Conservation (phyloP, 106 monocot genomes). For the Triglochin maritima region DNA sequence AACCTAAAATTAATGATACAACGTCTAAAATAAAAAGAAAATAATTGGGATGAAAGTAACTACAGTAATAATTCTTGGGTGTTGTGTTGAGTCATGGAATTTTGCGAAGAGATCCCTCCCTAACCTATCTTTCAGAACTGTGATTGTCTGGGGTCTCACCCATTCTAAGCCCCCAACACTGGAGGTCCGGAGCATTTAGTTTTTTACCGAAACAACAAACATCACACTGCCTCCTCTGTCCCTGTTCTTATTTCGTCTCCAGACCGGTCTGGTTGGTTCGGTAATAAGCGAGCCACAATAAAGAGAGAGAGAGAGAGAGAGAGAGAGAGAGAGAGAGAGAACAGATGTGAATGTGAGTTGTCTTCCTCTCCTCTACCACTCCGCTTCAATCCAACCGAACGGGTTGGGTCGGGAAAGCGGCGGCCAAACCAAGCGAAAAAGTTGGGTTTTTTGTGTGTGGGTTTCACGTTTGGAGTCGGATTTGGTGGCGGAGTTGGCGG, state of each 20-base stretch:
- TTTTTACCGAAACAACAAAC: no score
- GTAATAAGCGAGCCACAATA: slow-evolving; percentile 7
- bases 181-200: no score
- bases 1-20: no score
- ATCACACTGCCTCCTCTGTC: not conserved
- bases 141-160: no score
- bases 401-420: not conserved
- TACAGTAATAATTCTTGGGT: no score
- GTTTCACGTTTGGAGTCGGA: not conserved
- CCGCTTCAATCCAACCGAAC: not conserved
- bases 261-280: slow-evolving; percentile 2
- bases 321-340: not conserved
- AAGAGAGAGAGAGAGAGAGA: slow-evolving; percentile 2
- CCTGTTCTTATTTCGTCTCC: not conserved
- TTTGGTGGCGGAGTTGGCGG: not conserved
- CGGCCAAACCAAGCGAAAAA: no score
- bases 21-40: no score
- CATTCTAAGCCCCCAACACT: no score
- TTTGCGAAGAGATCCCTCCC: no score
- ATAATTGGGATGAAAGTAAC: no score
- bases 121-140: no score
- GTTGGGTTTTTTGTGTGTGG: not conserved
- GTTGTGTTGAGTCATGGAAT: no score
- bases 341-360: not conserved
- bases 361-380: not conserved